Percentiles rank a stretch among this genome's conserved stretches.
These are phyloP conservation scores for Solanum hybrid DNA, from an alignment of 305 asterid species.

Conservation along the genomic window DNA sequence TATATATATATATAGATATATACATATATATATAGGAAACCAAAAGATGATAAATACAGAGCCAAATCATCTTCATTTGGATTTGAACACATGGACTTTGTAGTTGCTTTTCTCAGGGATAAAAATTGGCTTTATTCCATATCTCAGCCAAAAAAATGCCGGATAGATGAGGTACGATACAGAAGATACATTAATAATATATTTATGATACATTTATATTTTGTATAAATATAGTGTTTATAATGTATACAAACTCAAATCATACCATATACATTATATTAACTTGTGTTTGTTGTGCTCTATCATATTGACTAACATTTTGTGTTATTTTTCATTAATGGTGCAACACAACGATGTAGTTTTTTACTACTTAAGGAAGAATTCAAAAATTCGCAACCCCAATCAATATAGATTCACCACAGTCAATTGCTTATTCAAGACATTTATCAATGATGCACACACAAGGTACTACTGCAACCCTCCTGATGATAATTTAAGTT, in stretches of 20 bases:
- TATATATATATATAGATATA: no score
- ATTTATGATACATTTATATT: no score
- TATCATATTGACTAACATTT: no score
- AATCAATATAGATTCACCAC: background rate
- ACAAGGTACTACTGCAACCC: background rate
- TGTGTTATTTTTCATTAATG: no score
- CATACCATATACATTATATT: background rate
- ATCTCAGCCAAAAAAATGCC: background rate
- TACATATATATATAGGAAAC: no score
- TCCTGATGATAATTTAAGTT: background rate
- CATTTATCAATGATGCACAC: background rate
- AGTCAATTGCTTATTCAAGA: background rate
- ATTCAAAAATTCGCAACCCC: fast-evolving
- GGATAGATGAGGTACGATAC: background rate
- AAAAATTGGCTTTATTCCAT: no score
- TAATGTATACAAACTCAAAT: background rate
- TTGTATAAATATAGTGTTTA: background rate
- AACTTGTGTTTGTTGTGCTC: background rate
- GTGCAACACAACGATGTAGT: background rate
- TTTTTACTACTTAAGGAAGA: background rate
- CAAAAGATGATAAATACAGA: background rate
- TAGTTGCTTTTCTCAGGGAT: no score
- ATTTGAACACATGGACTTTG: background rate
- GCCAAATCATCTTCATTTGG: background rate
- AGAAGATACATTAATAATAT: background rate